phyloP scores from a whole-genome alignment of 1,139 yeast species.

The Hemisphaericaspora subhashii region DNA sequence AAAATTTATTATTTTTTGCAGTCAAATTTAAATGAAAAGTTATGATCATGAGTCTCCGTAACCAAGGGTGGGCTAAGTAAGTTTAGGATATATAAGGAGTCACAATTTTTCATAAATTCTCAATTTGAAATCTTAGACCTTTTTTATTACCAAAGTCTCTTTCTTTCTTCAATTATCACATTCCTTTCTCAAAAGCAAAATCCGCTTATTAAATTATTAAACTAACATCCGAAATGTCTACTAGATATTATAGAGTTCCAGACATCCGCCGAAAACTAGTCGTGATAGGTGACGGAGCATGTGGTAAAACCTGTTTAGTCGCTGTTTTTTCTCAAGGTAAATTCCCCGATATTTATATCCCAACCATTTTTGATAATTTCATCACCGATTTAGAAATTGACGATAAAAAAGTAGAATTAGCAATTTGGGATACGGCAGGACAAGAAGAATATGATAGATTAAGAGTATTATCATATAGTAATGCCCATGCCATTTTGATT shows the following conservation, averaged over 20 bases:
- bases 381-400: conserved; percentile 84
- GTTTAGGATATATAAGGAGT: background rate
- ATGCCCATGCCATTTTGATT: background rate
- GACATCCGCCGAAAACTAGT: conserved; percentile 36
- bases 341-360: conserved; percentile 93
- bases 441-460: conserved; percentile 86
- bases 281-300: conserved; percentile 96
- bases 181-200: too few species aligned
- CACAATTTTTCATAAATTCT: background rate
- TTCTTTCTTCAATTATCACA: background rate
- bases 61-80: background rate
- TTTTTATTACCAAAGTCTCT: too few species aligned
- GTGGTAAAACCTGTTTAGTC: conserved; percentile 86
- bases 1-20: background rate
- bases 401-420: conserved; percentile 76
- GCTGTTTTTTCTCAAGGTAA: conserved; percentile 91
- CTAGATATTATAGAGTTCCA: background rate
- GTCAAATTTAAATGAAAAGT: background rate
- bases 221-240: background rate
- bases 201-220: too few species aligned
- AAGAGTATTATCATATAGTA: background rate
- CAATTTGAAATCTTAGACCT: too few species aligned
- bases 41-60: background rate
- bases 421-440: conserved; percentile 98
- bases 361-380: conserved; percentile 89